Evolutionary conservation across 2,329 filamentous ascomycete genomes (phyloP), one percentile per base, ranked within the genome.

Genomic region (Claviceps sp.): DNA sequence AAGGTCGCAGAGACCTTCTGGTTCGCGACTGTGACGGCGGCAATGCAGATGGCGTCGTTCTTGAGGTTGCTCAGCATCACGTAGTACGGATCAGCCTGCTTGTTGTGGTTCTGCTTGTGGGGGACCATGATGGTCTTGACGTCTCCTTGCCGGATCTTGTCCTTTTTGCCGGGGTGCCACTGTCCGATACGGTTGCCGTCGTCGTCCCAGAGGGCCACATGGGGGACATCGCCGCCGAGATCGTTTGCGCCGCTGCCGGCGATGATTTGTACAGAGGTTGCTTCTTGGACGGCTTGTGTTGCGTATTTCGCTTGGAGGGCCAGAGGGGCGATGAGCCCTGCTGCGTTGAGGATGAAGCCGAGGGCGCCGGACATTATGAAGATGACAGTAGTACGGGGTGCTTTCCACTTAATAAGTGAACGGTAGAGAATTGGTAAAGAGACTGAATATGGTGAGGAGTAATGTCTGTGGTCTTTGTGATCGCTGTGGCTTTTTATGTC

Each of bases 41-140:
- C 40, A 24, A 60, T 55, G 54, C 59, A 60, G 7, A 59, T 55
- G n/a, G 58, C 58, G 47, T 60, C 58, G 52, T 55, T 51, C 7
- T 55, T 52, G n/a, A 54, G 34, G 37, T 59, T 53, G 49, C 54
- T 57, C 8, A 60, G 45, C 57, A 60, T 58, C 3, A 60, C 48
- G 36, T 60, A 60, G 48, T 49, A 49, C 38, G 48, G 48, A 26
- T 49, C 48, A 11, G 48, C 43, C 24, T 52, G 52, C 18, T 51
- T 49, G 11, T 22, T 50, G 14, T 41, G 43, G 43, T 54, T 54
- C 48, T 55, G 49, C 26, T 18, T 51, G 24, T 59, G 56, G 7
- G 34, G 24, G 18, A 59, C 51, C 24, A 43, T 18, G 13, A 43
- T 43, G 1, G 44, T 47, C 11, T 54, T 41, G 9, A 38, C 46